Base-by-base conservation (phyloP, 768 basidiomycete genomes). In the Boletus tylopilopsis region DNA sequence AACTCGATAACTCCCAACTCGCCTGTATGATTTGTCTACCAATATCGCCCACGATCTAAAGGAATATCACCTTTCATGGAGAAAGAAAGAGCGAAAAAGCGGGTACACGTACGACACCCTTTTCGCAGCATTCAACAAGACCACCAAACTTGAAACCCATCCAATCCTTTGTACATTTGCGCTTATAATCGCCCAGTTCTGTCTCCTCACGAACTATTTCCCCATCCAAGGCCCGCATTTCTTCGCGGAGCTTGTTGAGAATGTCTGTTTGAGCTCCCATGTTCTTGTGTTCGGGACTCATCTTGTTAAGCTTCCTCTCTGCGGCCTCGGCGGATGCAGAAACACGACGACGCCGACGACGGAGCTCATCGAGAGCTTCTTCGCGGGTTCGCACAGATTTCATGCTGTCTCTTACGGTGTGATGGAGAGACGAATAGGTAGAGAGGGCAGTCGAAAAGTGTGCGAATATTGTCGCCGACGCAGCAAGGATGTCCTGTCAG, bases 141-240 rank as follows among this genome's bases (percentile, higher is more conserved):
- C 90, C 93, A 21, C 90, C 91, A 62, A 94, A 94, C 71, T 95
- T 94, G 59, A 90, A 69, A 1, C 80, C 79, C 79, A 95, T 81
- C 71, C 84, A 88, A 36, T 77, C 72, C 54, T 79, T 81, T 3
- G 85, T 75, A 13, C 77, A 78, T 6, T 73, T 68, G 32, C 94
- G 80, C 70, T 95, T 97, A 64, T 85, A 89, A 63, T 95, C 92
- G 0, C 87, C 81, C 4, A 95, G 57, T 12, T 77, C 75, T 0
- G 91, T 82, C 59, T 95, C 94, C 55, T 92, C 89, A 1, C 72
- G 77, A 72, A 93, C 71, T 47, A 97, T 94, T 18, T 93, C 86
- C 3, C 82, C 77, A 59, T 96, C 94, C 68, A 94, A 75, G 6
- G 66, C 59, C 2, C 83, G 73, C 45, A 95, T 94, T 62, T 94